These are phyloP conservation scores for Westerdykella ornata DNA, from an alignment of 2,329 filamentous ascomycete genomes.

Conservation along the genomic window DNA sequence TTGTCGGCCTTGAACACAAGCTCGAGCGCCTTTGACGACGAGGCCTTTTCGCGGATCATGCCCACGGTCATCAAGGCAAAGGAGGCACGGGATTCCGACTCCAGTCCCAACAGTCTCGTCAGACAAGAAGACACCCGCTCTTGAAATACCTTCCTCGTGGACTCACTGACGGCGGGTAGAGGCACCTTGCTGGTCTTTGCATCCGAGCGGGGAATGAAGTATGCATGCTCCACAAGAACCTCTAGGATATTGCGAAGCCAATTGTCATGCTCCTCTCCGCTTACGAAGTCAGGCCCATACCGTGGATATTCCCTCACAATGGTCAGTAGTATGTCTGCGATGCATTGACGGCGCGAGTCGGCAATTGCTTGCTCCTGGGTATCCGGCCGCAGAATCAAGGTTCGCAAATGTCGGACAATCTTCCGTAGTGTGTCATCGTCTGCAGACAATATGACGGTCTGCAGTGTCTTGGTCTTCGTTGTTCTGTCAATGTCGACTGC, in stretches of 20 bases:
- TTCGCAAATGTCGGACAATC: conserved; percentile 49
- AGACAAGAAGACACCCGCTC: conserved; percentile 51
- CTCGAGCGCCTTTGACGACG: conserved; percentile 32
- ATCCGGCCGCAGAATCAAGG: conserved; percentile 43
- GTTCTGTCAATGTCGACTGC: conserved; percentile 76
- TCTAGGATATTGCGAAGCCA: conserved; percentile 43
- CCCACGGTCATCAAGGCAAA: conserved; percentile 25
- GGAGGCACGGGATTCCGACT: conserved; percentile 16
- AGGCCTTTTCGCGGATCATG: conserved; percentile 23
- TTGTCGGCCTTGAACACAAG: conserved; percentile 47
- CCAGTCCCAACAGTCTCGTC: conserved; percentile 42
- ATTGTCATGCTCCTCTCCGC: conserved; percentile 33
- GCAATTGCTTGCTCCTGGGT: conserved; percentile 41
- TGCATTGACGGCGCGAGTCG: conserved; percentile 42
- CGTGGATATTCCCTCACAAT: conserved; percentile 41
- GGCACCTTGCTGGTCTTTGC: conserved; percentile 32
- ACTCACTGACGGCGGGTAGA: conserved; percentile 42
- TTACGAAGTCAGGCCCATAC: conserved; percentile 19
- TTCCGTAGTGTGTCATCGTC: conserved; percentile 43
- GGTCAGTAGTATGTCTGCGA: conserved; percentile 49
- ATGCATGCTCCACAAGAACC: conserved; percentile 45
- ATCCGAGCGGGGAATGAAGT: conserved; percentile 40
- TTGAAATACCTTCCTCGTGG: conserved; percentile 48
- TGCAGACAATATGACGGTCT: conserved; percentile 60
- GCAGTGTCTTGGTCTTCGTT: conserved; percentile 79